phyloP scores from a whole-genome alignment of 257 asterid genomes.

The Jacaranda mimosifolia region DNA sequence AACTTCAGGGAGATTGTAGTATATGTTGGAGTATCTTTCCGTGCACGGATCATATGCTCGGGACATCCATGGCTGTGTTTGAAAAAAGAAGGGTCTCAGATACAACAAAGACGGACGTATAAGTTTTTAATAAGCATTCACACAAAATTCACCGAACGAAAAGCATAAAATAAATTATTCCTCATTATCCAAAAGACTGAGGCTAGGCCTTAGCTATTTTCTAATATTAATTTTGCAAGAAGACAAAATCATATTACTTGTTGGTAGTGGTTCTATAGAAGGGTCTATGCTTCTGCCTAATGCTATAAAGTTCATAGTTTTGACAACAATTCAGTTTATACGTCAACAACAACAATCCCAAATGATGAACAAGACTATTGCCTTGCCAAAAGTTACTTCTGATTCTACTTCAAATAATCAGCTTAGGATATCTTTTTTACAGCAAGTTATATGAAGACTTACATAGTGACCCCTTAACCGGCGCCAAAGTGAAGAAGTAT shows the following conservation, averaged over 20 bases:
- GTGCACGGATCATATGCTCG: slow-evolving; percentile 97
- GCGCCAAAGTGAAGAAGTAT: slow-evolving; percentile 59
- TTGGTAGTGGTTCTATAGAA: too few relatives aligned
- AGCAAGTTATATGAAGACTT: slow-evolving; percentile 43
- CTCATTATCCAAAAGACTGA: not conserved
- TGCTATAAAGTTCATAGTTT: too few relatives aligned
- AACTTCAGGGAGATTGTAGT: slow-evolving; percentile 89
- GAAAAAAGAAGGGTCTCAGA: slow-evolving; percentile 30
- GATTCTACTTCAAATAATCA: not conserved
- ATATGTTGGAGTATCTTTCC: slow-evolving; percentile 68
- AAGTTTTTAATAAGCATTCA: not conserved
- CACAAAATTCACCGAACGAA: not conserved
- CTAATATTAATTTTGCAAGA: not conserved
- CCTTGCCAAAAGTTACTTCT: not conserved
- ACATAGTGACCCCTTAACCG: slow-evolving; percentile 84
- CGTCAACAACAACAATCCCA: not conserved
- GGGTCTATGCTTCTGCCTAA: too few relatives aligned
- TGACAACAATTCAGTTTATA: not conserved
- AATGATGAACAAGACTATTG: not conserved
- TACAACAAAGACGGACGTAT: not conserved
- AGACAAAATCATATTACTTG: not conserved
- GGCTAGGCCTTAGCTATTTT: not conserved
- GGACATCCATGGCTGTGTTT: slow-evolving; percentile 87
- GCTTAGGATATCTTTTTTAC: not conserved
- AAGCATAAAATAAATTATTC: not conserved